Evolutionary conservation across 768 basidiomycete species (phyloP).

Genomic region (Saitozyma podzolica): DNA sequence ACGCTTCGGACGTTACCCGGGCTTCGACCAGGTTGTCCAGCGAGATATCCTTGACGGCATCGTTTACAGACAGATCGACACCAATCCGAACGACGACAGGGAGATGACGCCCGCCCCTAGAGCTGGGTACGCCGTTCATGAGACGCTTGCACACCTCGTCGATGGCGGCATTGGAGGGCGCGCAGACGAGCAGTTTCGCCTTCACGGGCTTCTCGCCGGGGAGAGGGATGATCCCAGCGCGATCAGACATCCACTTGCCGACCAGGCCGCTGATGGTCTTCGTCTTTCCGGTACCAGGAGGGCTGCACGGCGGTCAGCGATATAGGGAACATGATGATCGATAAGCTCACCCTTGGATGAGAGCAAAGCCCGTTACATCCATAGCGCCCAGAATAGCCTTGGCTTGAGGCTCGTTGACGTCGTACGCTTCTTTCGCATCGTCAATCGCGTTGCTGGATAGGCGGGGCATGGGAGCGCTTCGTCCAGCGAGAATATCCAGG

Average conservation of each 20-base stretch:
- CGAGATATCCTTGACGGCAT: constrained; percentile 78
- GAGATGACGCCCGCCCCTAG: constrained; percentile 59
- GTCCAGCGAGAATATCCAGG: constrained; percentile 68
- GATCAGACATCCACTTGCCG: constrained; percentile 70
- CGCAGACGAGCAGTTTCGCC: constrained; percentile 84
- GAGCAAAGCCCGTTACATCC: constrained; percentile 70
- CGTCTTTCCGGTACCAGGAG: constrained; percentile 97
- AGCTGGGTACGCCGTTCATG: constrained; percentile 69
- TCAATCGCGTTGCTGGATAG: constrained; percentile 61
- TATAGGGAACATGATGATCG: background rate
- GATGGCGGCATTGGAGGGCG: constrained; percentile 97
- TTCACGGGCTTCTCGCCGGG: constrained; percentile 58
- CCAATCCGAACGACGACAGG: constrained; percentile 91
- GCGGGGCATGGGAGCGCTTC: constrained; percentile 57
- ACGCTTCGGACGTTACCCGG: constrained; percentile 52
- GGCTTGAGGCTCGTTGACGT: constrained; percentile 92
- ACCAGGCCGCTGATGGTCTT: constrained; percentile 96
- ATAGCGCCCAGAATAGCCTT: constrained; percentile 78
- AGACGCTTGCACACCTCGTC: constrained; percentile 90
- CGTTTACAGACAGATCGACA: constrained; percentile 69
- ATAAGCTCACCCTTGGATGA: constrained; percentile 83
- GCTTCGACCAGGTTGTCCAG: constrained; percentile 82
- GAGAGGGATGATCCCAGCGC: constrained; percentile 49
- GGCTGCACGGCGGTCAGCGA: constrained; percentile 57
- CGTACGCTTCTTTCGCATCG: constrained; percentile 67